Percentiles rank a stretch among this genome's conserved stretches.
Evolutionary conservation across 352 stramenopile genomes (phyloP).

Genomic region (Lagenidium sp.): DNA sequence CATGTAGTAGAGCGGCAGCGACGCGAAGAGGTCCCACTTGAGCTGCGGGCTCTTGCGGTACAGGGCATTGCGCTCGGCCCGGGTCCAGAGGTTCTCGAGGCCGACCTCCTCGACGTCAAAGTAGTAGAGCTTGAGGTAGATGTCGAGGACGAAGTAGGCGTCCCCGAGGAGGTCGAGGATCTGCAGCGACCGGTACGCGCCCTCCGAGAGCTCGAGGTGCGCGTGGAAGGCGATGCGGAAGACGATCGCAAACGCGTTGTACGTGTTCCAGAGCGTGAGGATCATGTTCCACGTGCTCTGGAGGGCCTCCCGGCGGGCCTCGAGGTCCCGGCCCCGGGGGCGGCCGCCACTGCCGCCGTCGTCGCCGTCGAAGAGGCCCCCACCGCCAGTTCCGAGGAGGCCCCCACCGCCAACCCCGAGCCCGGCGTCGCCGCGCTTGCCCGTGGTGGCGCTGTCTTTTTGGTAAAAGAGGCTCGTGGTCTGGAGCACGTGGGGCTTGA

Average conservation of each 20-base stretch:
- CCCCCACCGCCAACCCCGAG: background rate
- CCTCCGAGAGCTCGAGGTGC: conserved; percentile 23
- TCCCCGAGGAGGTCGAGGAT: conserved; percentile 47
- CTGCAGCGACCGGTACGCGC: conserved; percentile 14
- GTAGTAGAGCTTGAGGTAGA: conserved; percentile 64
- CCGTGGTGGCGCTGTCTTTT: conserved; percentile 14
- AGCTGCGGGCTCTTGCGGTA: conserved; percentile 34
- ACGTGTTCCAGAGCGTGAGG: conserved; percentile 52
- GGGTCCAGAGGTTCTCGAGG: conserved; percentile 33
- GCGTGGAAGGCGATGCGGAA: conserved; percentile 63
- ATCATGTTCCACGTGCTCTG: conserved; percentile 32
- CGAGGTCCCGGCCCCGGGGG: background rate
- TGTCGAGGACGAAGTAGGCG: conserved; percentile 34
- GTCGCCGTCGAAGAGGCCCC: too few species aligned
- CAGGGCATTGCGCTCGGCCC: conserved; percentile 17
- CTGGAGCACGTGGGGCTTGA: conserved; percentile 37
- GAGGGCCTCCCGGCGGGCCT: conserved; percentile 14
- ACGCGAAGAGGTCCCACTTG: conserved; percentile 43
- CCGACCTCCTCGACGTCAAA: conserved; percentile 36
- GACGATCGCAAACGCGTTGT: conserved; percentile 54
- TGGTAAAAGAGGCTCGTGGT: conserved; percentile 50
- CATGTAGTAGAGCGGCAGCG: conserved; percentile 47
- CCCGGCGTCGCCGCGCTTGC: background rate
- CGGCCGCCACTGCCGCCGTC: too few species aligned
- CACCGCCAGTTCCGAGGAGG: background rate